Evolutionary conservation across 176 grass and related monocot genomes (phyloP).

Genomic region (Juncus effusus): DNA sequence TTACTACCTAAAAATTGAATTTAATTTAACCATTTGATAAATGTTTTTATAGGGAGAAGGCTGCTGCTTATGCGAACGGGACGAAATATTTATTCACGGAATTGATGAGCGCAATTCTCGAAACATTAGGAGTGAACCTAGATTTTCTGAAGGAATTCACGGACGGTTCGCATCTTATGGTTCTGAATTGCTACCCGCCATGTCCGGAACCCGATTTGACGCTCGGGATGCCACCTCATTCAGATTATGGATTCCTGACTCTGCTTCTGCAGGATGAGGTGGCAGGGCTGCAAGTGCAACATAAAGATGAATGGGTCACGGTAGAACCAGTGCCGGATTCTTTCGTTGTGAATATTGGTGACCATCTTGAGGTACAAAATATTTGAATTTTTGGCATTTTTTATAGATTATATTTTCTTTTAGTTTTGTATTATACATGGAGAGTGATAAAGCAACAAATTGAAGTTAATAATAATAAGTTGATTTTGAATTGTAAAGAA

Average conservation of each 20-base stretch:
- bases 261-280: constrained; percentile 73
- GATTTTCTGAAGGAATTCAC: constrained; percentile 43
- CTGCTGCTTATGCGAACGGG: constrained; percentile 33
- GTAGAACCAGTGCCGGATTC: constrained; percentile 51
- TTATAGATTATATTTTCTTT: no score
- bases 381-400: background rate
- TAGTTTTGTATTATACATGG: no score
- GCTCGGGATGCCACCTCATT: constrained; percentile 92
- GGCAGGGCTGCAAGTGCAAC: constrained; percentile 62
- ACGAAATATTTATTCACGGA: constrained; percentile 48
- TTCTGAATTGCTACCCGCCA: constrained; percentile 71
- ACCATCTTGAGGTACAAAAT: constrained; percentile 75
- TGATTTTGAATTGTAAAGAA: no score
- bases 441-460: no score
- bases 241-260: constrained; percentile 86
- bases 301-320: constrained; percentile 50
- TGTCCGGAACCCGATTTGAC: constrained; percentile 85
- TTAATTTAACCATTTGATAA: background rate
- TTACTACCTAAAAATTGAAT: background rate
- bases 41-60: constrained; percentile 14
- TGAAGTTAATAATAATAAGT: no score
- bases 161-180: constrained; percentile 55
- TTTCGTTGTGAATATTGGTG: constrained; percentile 81
- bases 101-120: constrained; percentile 48
- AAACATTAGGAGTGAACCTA: constrained; percentile 39